Base-by-base conservation (phyloP, 2,329 filamentous ascomycete species). In the Cyphellophora attinorum region DNA sequence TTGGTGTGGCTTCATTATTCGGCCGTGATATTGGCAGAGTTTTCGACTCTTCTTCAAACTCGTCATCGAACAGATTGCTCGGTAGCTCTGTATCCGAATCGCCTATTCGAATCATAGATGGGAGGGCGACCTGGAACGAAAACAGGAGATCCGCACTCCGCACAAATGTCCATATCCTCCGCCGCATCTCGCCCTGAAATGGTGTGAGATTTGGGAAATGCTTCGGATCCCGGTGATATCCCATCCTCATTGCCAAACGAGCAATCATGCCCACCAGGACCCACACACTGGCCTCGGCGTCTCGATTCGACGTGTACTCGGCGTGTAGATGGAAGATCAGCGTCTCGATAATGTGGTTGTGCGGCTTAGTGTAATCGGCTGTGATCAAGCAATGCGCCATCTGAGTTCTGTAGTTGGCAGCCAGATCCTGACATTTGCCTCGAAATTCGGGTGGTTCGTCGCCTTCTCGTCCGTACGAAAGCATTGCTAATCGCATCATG, bases 41-140 rank as follows among this genome's bases (percentile, higher is more conserved):
- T 17, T 56, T 56, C 29, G 61, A 67, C 39, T 72, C 57, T 51
- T 75, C 68, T 41, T 65, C 64, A 44, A 82, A 79, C 49, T 83
- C 78, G 19, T 75, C 70, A 50, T 84, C 79, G 34, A 72, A 64
- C 19, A 82, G 53, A 51, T 82, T 81, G 19, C 65, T 62, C 11
- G 78, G 78, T 13, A 74, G 53, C 2, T 64, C 58, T 0, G 75
- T 79, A 49, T 83, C 79, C 30, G 68, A 72, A 40, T 81, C 76
- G 21, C 77, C 70, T 15, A 68, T 63, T 37, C 75, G 67, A 29
- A 81, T 64, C 72, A 81, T 78, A 48, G 69, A 69, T 2, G 79
- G 79, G 35, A 84, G 60, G 2, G 79, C 79, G 40, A 81, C 67
- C 49, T 82, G 77, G 49, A 80, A 81, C 2, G 75, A 72, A 16